Percentiles rank a stretch among this genome's conserved stretches.
These are phyloP conservation scores for Quercus aquifolioides DNA, from an alignment of 306 rosid species.

Conservation along the genomic window DNA sequence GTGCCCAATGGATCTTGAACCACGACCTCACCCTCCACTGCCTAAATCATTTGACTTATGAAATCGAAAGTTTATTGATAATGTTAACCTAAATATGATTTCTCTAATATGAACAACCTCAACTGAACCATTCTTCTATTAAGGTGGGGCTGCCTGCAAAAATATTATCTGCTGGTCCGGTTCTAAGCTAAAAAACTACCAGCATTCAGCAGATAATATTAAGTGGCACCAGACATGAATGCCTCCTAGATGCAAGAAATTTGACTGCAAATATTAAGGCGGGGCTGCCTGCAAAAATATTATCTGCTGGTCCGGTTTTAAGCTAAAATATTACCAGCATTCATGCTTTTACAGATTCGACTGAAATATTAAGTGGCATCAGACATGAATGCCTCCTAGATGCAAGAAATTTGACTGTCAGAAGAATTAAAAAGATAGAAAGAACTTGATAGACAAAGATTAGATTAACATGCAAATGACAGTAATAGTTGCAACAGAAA, in stretches of 20 bases:
- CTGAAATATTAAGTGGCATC: not conserved
- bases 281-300: not conserved
- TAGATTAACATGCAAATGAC: not conserved
- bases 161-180: not conserved
- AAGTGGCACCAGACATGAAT: not conserved
- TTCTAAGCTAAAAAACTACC: not conserved
- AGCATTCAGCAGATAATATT: not conserved
- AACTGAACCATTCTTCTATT: not conserved
- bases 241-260: not conserved
- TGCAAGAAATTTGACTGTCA: not conserved
- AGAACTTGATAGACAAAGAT: not conserved
- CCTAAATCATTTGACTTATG: too few relatives aligned
- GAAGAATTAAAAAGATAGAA: not conserved
- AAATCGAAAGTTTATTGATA: not conserved
- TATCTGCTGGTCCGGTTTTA: not conserved
- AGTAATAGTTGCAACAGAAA: not conserved
- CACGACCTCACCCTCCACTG: too few relatives aligned
- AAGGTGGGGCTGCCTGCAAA: not conserved
- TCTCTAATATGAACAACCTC: not conserved
- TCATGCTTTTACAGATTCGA: not conserved
- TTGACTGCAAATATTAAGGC: not conserved
- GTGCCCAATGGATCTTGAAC: too few relatives aligned
- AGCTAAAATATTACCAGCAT: not conserved
- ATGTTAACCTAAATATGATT: not conserved
- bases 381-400: slow-evolving; percentile 1